These are phyloP conservation scores for Globisporangium rhizosaccharum DNA, from an alignment of 352 stramenopile species.

Conservation along the genomic window DNA sequence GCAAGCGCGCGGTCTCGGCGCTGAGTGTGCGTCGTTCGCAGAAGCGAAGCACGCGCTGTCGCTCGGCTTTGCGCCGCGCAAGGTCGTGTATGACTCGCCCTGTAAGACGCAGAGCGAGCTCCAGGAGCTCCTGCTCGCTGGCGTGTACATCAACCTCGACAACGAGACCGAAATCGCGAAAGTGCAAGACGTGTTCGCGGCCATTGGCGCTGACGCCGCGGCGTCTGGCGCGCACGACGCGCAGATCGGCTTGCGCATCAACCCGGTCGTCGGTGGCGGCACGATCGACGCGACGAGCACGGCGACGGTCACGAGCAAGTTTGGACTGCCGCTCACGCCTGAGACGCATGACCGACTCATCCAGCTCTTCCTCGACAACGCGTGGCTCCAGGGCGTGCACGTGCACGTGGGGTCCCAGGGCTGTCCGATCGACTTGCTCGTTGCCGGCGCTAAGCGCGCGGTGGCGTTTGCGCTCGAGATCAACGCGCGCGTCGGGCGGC, in stretches of 20 bases:
- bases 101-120: constrained; percentile 89
- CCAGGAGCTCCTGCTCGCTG: constrained; percentile 60
- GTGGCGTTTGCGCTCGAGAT: constrained; percentile 75
- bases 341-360: constrained; percentile 48
- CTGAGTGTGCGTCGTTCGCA: constrained; percentile 77
- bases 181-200: constrained; percentile 48
- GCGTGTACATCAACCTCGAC: constrained; percentile 90
- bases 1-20: constrained; percentile 43
- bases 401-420: constrained; percentile 88
- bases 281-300: constrained; percentile 84
- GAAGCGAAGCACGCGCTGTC: constrained; percentile 78
- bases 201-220: constrained; percentile 22
- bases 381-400: constrained; percentile 86
- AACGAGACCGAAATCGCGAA: constrained; percentile 89
- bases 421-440: constrained; percentile 81
- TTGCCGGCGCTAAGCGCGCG: constrained; percentile 64
- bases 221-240: constrained; percentile 22
- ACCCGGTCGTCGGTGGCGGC: constrained; percentile 88
- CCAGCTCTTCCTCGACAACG: constrained; percentile 53
- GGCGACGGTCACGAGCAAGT: constrained; percentile 88
- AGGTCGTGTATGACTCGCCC: constrained; percentile 90
- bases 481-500: constrained; percentile 46
- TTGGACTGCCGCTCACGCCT: constrained; percentile 74
- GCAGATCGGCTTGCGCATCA: constrained; percentile 88
- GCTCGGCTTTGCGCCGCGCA: constrained; percentile 60